Evolutionary conservation across 306 rosid species (phyloP).

Genomic region (Cucurbita pepo): DNA sequence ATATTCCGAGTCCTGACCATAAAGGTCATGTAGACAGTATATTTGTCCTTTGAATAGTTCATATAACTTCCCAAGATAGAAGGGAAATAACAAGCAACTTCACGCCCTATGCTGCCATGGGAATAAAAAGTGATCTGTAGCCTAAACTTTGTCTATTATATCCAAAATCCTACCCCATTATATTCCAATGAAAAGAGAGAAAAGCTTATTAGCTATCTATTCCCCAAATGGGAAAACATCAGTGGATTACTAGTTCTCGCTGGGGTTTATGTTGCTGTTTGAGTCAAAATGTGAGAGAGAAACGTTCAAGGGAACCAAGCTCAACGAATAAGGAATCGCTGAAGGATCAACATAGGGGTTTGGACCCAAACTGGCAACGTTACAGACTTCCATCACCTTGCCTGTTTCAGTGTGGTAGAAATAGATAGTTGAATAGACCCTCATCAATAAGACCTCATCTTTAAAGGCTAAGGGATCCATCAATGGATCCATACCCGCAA

Average conservation of each 20-base stretch:
- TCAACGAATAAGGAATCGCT: constrained; percentile 32
- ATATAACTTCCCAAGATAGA: not conserved
- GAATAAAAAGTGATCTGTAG: not conserved
- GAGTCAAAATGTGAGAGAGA: not conserved
- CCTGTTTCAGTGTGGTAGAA: constrained; percentile 17
- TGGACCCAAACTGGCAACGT: constrained; percentile 17
- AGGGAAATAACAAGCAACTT: not conserved
- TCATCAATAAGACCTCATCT: constrained; percentile 33
- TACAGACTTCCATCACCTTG: constrained; percentile 17
- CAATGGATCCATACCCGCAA: constrained; percentile 15
- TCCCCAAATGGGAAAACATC: not conserved
- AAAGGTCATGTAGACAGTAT: not conserved
- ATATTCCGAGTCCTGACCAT: not conserved
- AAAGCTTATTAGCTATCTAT: not conserved
- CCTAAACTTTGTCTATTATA: not conserved
- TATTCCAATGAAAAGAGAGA: not conserved
- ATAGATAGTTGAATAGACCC: constrained; percentile 21
- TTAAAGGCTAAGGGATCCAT: constrained; percentile 38
- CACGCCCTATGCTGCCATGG: not conserved
- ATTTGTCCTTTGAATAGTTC: not conserved
- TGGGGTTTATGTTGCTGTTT: not conserved
- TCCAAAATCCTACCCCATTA: not conserved
- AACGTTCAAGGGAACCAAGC: constrained; percentile 25
- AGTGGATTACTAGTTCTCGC: not conserved
- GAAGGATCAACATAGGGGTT: constrained; percentile 17